Conservation (phyloP, 1,139 yeast genomes). For the Debaryomycetaceae sp. region DNA sequence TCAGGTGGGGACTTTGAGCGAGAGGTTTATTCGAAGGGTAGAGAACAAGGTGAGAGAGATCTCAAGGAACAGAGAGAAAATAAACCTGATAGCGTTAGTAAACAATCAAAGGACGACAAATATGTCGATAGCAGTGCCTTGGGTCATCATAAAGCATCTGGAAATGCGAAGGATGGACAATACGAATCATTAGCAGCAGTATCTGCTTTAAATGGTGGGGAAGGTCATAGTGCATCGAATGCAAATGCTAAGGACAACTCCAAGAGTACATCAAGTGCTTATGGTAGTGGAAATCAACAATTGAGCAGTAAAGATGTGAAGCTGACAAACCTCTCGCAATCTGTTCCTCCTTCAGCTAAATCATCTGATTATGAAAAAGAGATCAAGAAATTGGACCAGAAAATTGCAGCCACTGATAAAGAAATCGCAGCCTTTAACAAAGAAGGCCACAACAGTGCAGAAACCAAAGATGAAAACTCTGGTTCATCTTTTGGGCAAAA, state of each 20-base stretch:
- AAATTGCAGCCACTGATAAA: constrained; percentile 23
- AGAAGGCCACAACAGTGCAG: constrained; percentile 6
- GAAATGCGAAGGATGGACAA: constrained; percentile 7
- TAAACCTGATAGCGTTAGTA: not conserved
- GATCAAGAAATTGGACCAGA: constrained; percentile 19
- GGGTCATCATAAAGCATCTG: constrained; percentile 14
- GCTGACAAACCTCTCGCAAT: not conserved
- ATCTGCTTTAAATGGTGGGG: constrained; percentile 3
- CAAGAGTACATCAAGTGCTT: not conserved
- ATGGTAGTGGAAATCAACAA: not conserved
- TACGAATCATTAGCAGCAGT: constrained; percentile 2
- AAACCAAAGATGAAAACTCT: not conserved
- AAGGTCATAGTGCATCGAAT: constrained; percentile 5
- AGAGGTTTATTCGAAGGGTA: constrained; percentile 8
- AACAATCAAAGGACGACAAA: constrained; percentile 4
- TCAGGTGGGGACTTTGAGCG: constrained; percentile 1
- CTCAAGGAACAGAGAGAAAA: constrained; percentile 10
- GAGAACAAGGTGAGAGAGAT: constrained; percentile 12
- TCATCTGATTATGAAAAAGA: constrained; percentile 21
- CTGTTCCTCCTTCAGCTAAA: constrained; percentile 15
- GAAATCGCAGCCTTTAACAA: constrained; percentile 20
- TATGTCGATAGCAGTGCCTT: constrained; percentile 9
- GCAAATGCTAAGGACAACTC: constrained; percentile 2
- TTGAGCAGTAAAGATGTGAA: not conserved
- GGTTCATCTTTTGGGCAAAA: not conserved